phyloP scores from a whole-genome alignment of 352 stramenopile genomes.

The Pythium folliculosum region DNA sequence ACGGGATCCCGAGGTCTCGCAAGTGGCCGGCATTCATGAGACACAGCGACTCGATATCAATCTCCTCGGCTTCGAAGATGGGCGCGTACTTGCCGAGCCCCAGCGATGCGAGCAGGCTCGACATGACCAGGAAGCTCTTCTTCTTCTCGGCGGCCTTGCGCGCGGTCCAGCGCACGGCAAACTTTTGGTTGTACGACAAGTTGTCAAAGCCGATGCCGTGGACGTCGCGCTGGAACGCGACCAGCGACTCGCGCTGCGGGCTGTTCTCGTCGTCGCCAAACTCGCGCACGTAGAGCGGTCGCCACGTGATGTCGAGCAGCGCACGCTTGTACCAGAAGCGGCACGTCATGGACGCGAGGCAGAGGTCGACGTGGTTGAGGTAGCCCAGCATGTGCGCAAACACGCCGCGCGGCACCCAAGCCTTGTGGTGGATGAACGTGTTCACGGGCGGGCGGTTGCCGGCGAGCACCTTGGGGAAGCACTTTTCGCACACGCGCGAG shows the following conservation, averaged over 20 bases:
- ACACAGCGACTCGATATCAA: conserved; percentile 86
- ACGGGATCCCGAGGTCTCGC: conserved; percentile 81
- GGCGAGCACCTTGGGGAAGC: conserved; percentile 83
- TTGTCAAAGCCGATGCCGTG: conserved; percentile 87
- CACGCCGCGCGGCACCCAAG: conserved; percentile 81
- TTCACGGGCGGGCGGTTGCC: conserved; percentile 75
- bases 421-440: conserved; percentile 86
- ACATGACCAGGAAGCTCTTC: conserved; percentile 89
- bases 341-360: conserved; percentile 83
- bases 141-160: conserved; percentile 86
- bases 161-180: conserved; percentile 77
- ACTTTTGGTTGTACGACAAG: conserved; percentile 86
- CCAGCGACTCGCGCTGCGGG: conserved; percentile 74
- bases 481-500: conserved; percentile 82
- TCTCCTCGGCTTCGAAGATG: conserved; percentile 87
- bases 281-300: conserved; percentile 79
- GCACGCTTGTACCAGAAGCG: conserved; percentile 87
- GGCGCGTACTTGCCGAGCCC: conserved; percentile 84
- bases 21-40: conserved; percentile 87
- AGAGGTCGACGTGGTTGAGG: conserved; percentile 85
- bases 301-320: conserved; percentile 84
- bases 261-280: conserved; percentile 84
- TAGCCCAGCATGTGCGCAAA: conserved; percentile 89
- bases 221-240: conserved; percentile 86
- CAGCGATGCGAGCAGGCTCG: conserved; percentile 71